Conservation (phyloP, 192 early-diverging fungal species). For the Lobosporangium transversale region DNA sequence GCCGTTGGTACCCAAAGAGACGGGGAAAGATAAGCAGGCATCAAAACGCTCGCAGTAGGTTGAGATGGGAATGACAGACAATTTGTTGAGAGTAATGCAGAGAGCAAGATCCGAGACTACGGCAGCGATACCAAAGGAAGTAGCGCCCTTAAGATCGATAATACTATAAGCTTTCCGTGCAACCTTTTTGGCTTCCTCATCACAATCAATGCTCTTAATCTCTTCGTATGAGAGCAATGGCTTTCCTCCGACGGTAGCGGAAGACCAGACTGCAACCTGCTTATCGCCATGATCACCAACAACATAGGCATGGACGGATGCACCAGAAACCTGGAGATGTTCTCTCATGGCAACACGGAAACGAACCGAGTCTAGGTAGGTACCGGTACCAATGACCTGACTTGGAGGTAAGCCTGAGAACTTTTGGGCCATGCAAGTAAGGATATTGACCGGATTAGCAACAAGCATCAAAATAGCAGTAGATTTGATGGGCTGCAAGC, state of each 20-base stretch:
- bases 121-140: conserved; percentile 87
- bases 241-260: conserved; percentile 75
- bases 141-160: conserved; percentile 87
- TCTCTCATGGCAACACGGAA: conserved; percentile 54
- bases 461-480: conserved; percentile 80
- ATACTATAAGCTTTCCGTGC: conserved; percentile 83
- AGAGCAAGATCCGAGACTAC: conserved; percentile 76
- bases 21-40: conserved; percentile 79
- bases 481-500: conserved; percentile 78
- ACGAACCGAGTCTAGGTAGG: conserved; percentile 81
- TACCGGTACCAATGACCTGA: conserved; percentile 90
- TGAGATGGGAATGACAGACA: conserved; percentile 75
- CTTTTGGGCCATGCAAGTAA: conserved; percentile 87
- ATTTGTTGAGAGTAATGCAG: conserved; percentile 74
- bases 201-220: conserved; percentile 65
- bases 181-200: conserved; percentile 66
- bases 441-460: conserved; percentile 84
- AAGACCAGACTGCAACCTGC: conserved; percentile 85
- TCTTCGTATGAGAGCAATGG: conserved; percentile 72
- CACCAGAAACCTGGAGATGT: conserved; percentile 64
- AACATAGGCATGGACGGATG: conserved; percentile 82
- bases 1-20: conserved; percentile 78
- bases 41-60: conserved; percentile 71
- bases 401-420: conserved; percentile 76
- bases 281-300: conserved; percentile 90